Evolutionary conservation across 192 early-diverging fungal genomes (phyloP), one percentile per base, ranked within the genome.

Genomic region (Coemansia sp.): DNA sequence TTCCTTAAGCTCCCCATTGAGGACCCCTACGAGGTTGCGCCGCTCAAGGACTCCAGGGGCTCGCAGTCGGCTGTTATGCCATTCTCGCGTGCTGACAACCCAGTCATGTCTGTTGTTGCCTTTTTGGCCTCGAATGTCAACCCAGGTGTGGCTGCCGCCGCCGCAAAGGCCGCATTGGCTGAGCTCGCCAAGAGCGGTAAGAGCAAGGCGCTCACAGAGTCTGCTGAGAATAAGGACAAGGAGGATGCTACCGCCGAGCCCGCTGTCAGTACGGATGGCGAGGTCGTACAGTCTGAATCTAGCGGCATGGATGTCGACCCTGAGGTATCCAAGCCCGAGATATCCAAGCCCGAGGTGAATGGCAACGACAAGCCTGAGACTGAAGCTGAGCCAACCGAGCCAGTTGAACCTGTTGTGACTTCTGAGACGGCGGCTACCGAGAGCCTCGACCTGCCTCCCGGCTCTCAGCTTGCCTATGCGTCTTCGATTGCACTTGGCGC

Each of bases 1-100:
- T 98, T 99, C 76, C 76, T 93, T 21, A 88, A 94, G 74, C 75
- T 97, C 64, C 96, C 96, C 7, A 94, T 98, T 27, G 93, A 94
- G 64, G 94, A 95, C 51, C 88, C 87, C 4, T 93, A 90, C 63
- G 77, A 92, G 39, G 19, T 70, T 66, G 63, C 82, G 69, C 82
- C 79, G 14, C 68, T 77, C 5, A 63, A 63, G 27, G 55, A 72
- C 11, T 32, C 68, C 23, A 32, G 39, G 1, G 73, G 55, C 8
- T 63, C 74, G 15, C 92, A 94, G 74, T 89, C 87, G 46, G 81
- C 85, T 0, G 82, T 85, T 7, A 73, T 87, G 7, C 94, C 95
- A 0, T 94, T 98, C 67, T 86, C 85, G 38, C 85, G 90, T 41
- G 86, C 88, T 0, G 92, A 94, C 57, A 98, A 98, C 68, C 97